These are phyloP conservation scores for Fremontodendron californicum DNA, from an alignment of 345 rosid species.

Conservation along the genomic window DNA sequence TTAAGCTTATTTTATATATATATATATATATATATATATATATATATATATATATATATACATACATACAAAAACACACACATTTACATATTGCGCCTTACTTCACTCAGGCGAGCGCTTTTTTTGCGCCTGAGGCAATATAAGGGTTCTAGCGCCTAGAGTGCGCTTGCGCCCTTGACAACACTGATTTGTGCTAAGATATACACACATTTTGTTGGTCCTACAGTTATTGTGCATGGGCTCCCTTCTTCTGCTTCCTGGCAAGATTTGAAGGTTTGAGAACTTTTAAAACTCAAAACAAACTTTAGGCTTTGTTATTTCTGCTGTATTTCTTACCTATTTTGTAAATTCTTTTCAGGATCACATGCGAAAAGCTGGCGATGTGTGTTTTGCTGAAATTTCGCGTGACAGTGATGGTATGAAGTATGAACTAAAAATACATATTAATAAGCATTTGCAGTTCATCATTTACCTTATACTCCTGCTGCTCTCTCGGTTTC, in stretches of 20 bases:
- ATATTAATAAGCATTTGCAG: not conserved
- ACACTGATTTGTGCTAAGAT: no score
- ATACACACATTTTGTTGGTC: slow-evolving; percentile 1
- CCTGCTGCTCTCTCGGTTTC: not conserved
- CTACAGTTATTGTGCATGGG: slow-evolving; percentile 80
- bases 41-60: no score
- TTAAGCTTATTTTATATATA: no score
- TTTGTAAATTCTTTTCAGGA: slow-evolving; percentile 49
- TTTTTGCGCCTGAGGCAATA: no score
- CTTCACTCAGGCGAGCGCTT: no score
- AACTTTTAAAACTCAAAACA: slow-evolving; percentile 1
- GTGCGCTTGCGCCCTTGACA: no score
- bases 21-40: no score
- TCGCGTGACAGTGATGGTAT: slow-evolving; percentile 84
- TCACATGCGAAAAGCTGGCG: slow-evolving; percentile 96
- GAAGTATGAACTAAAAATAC: slow-evolving; percentile 33
- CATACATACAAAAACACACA: no score
- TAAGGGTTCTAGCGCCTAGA: no score
- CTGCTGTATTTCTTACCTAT: slow-evolving; percentile 11
- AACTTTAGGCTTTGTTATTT: not conserved
- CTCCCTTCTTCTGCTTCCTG: slow-evolving; percentile 95
- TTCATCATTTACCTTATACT: not conserved
- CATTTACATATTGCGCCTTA: no score
- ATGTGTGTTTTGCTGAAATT: slow-evolving; percentile 93
- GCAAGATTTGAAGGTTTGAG: slow-evolving; percentile 90